Conservation (phyloP, 2,329 filamentous ascomycete genomes). For the Penicillium aurantiogriseum region DNA sequence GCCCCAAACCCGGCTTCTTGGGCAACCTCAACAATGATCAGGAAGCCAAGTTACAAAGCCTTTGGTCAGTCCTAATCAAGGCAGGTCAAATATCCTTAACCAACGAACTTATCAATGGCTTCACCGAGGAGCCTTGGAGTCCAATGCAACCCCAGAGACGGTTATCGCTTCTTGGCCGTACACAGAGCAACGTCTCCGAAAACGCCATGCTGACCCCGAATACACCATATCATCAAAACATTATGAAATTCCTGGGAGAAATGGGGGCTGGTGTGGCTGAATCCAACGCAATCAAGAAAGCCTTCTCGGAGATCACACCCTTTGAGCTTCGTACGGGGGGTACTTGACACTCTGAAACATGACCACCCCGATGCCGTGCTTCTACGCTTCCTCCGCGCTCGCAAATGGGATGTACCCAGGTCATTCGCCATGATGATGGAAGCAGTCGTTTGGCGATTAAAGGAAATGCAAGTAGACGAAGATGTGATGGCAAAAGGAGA, state of each 20-base stretch:
- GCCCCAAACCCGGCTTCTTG: constrained; percentile 59
- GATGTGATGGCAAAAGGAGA: constrained; percentile 78
- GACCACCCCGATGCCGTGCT: constrained; percentile 85
- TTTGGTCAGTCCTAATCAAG: constrained; percentile 75
- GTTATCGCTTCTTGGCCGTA: constrained; percentile 39
- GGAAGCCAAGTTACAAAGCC: constrained; percentile 78
- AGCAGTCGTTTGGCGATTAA: constrained; percentile 82
- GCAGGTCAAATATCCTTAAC: constrained; percentile 64
- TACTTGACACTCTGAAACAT: constrained; percentile 90
- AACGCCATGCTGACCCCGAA: constrained; percentile 74
- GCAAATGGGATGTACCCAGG: constrained; percentile 90
- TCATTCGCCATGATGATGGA: constrained; percentile 88
- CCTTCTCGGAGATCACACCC: constrained; percentile 69
- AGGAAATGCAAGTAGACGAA: constrained; percentile 80
- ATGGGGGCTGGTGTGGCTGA: constrained; percentile 39
- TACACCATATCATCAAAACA: constrained; percentile 20
- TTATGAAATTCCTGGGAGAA: constrained; percentile 21
- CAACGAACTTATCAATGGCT: constrained; percentile 38
- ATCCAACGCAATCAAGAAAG: constrained; percentile 76
- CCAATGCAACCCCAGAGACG: constrained; percentile 37
- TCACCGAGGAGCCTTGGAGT: constrained; percentile 44
- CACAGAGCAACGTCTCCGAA: constrained; percentile 43
- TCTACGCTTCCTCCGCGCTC: constrained; percentile 74
- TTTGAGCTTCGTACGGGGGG: constrained; percentile 72
- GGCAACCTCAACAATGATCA: constrained; percentile 83